A percentile compares a stretch with the other conserved stretches of the same genome.
These are phyloP conservation scores for Filosporella fistucella DNA, from an alignment of 495 filamentous ascomycete species.

Conservation along the genomic window DNA sequence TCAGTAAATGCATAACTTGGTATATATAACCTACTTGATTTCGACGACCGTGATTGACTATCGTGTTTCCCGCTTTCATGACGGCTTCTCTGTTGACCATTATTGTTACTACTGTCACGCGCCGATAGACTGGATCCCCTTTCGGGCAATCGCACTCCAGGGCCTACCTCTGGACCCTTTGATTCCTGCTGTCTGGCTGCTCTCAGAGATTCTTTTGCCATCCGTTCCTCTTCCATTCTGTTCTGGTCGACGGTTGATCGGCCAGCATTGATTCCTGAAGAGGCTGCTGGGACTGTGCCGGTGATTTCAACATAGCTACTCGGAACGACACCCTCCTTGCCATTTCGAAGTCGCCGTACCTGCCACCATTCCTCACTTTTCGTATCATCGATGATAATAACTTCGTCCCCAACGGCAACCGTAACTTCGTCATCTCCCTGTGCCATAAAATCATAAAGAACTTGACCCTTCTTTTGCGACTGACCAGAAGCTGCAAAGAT, in stretches of 20 bases:
- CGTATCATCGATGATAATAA: constrained; percentile 81
- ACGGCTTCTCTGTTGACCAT: constrained; percentile 61
- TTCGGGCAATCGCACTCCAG: constrained; percentile 63
- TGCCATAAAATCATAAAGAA: constrained; percentile 94
- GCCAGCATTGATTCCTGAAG: constrained; percentile 58
- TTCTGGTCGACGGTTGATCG: constrained; percentile 78
- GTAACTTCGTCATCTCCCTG: constrained; percentile 97
- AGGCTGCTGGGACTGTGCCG: constrained; percentile 47
- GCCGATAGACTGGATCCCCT: constrained; percentile 61
- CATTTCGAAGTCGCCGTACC: constrained; percentile 83
- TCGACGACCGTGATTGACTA: constrained; percentile 33
- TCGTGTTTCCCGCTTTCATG: constrained; percentile 57
- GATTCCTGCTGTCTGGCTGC: constrained; percentile 52
- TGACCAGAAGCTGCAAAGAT: constrained; percentile 68
- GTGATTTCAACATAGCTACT: constrained; percentile 91
- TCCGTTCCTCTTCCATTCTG: constrained; percentile 71
- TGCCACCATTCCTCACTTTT: constrained; percentile 99
- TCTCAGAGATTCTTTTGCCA: constrained; percentile 70
- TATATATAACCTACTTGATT: constrained; percentile 65
- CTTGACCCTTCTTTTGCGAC: constrained; percentile 70
- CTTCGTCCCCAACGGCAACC: constrained; percentile 84
- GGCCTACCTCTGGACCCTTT: constrained; percentile 69
- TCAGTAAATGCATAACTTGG: neutral
- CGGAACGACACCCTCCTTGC: constrained; percentile 95
- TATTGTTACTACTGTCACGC: constrained; percentile 49